A percentile compares a stretch with the other conserved stretches of the same genome.
These are phyloP conservation scores for Globisporangium acanthophoron DNA, from an alignment of 352 stramenopile genomes.

Conservation along the genomic window DNA sequence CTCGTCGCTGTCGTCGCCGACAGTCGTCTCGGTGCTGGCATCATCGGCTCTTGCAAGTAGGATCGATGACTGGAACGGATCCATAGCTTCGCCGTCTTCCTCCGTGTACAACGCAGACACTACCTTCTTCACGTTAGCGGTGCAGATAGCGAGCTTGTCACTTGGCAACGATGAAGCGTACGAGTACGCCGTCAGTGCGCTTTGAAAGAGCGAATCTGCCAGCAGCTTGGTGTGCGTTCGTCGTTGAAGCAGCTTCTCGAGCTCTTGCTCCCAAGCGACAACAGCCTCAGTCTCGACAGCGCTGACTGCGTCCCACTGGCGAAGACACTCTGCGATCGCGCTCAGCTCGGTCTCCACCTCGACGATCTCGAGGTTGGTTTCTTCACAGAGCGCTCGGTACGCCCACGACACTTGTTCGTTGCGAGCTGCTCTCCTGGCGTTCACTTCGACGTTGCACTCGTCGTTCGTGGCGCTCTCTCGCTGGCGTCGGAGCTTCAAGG, in stretches of 20 bases:
- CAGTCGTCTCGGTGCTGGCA: background rate
- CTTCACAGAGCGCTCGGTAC: slow-evolving; percentile 16
- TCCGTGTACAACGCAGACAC: background rate
- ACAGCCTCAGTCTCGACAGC: background rate
- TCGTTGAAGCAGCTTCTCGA: background rate
- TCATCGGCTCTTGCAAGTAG: background rate
- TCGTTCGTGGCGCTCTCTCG: background rate
- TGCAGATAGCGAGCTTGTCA: background rate
- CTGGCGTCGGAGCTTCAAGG: background rate
- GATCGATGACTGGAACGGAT: too few species aligned
- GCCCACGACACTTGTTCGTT: slow-evolving; percentile 9
- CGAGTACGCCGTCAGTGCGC: slow-evolving; percentile 10
- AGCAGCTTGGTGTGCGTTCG: slow-evolving; percentile 1
- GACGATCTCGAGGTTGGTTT: slow-evolving; percentile 14
- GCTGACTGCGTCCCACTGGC: slow-evolving; percentile 4
- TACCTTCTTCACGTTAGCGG: slow-evolving; percentile 3
- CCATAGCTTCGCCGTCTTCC: background rate
- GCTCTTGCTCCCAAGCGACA: background rate
- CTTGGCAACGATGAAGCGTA: slow-evolving; percentile 4
- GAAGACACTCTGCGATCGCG: slow-evolving; percentile 1
- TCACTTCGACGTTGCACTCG: background rate
- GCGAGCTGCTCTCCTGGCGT: background rate
- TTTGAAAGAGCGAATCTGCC: slow-evolving; percentile 4
- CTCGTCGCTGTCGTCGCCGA: background rate
- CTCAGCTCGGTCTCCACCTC: slow-evolving; percentile 11